Evolutionary conservation across 805 yeast genomes (phyloP).

Genomic region (Maudiozyma turicensis): DNA sequence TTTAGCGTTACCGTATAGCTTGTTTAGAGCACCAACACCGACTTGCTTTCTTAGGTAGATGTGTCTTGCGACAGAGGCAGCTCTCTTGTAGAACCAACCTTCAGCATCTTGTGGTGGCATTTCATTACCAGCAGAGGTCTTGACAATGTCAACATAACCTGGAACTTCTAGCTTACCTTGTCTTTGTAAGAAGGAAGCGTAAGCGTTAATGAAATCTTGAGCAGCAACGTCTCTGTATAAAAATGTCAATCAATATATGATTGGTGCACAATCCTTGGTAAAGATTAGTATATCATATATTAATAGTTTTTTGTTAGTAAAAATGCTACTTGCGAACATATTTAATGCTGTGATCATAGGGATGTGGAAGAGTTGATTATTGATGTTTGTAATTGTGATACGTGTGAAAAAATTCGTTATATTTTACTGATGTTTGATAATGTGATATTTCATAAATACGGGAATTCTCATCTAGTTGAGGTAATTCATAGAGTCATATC

Average conservation of each 20-base stretch:
- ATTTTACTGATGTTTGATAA: too few species aligned
- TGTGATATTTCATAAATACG: too few species aligned
- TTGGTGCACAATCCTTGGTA: background rate
- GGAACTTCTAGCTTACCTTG: slow-evolving; percentile 99
- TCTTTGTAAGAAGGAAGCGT: slow-evolving; percentile 99
- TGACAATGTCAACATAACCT: slow-evolving; percentile 99
- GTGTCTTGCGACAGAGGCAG: slow-evolving; percentile 99
- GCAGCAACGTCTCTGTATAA: slow-evolving; percentile 97
- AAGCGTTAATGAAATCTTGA: slow-evolving; percentile 98
- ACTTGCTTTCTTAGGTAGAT: slow-evolving; percentile 98
- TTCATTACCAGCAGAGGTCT: slow-evolving; percentile 98
- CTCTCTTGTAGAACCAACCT: slow-evolving; percentile 99
- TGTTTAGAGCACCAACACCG: slow-evolving; percentile 99
- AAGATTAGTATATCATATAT: background rate
- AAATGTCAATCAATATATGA: background rate
- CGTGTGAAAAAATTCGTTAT: too few species aligned
- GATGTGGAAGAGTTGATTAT: too few species aligned
- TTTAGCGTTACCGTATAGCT: slow-evolving; percentile 97
- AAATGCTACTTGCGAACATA: slow-evolving; percentile 1
- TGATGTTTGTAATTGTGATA: too few species aligned
- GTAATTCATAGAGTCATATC: too few species aligned
- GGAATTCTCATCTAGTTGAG: too few species aligned
- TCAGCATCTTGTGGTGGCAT: slow-evolving; percentile 99
- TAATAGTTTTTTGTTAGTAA: slow-evolving; percentile 14
- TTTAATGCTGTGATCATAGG: too few species aligned